Percentiles rank a stretch among this genome's conserved stretches.
These are phyloP conservation scores for Zarea fungicola DNA, from an alignment of 2,329 filamentous ascomycete species.

Conservation along the genomic window DNA sequence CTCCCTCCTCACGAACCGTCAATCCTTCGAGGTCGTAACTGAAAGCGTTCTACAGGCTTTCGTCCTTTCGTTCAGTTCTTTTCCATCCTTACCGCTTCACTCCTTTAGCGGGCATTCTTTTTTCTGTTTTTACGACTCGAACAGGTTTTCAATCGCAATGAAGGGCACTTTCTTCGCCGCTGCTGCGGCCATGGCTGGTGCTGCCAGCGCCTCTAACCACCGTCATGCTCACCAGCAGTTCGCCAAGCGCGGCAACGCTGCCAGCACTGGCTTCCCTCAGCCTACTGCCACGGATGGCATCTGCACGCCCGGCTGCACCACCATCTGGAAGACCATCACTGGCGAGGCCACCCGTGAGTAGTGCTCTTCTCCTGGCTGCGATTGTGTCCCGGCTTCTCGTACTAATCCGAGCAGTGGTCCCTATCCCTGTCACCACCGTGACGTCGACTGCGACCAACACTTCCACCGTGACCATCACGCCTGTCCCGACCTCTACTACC, in stretches of 20 bases:
- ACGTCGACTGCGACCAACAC: conserved; percentile 13
- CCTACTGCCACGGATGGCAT: conserved; percentile 28
- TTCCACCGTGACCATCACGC: conserved; percentile 18
- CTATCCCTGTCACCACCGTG: conserved; percentile 17
- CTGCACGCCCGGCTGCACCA: conserved; percentile 63
- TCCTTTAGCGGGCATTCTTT: conserved; percentile 84
- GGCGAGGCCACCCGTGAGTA: conserved; percentile 61
- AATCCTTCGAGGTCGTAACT: conserved; percentile 46
- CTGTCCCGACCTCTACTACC: conserved; percentile 30
- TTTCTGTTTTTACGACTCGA: conserved; percentile 20
- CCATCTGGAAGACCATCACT: conserved; percentile 66
- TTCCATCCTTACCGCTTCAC: conserved; percentile 63
- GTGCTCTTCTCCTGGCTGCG: background rate
- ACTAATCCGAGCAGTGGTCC: conserved; percentile 17
- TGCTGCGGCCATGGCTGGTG: conserved; percentile 53
- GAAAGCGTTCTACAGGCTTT: conserved; percentile 45
- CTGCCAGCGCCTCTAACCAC: conserved; percentile 55
- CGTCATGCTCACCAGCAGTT: conserved; percentile 60
- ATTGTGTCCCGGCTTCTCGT: background rate
- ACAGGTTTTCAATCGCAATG: conserved; percentile 53
- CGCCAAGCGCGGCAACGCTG: conserved; percentile 41
- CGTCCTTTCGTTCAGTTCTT: conserved; percentile 43
- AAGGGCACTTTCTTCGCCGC: conserved; percentile 66
- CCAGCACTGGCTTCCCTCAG: conserved; percentile 16
- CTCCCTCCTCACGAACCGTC: conserved; percentile 38